These are phyloP conservation scores for Scleroderma citrinum DNA, from an alignment of 768 basidiomycete species.

Conservation along the genomic window DNA sequence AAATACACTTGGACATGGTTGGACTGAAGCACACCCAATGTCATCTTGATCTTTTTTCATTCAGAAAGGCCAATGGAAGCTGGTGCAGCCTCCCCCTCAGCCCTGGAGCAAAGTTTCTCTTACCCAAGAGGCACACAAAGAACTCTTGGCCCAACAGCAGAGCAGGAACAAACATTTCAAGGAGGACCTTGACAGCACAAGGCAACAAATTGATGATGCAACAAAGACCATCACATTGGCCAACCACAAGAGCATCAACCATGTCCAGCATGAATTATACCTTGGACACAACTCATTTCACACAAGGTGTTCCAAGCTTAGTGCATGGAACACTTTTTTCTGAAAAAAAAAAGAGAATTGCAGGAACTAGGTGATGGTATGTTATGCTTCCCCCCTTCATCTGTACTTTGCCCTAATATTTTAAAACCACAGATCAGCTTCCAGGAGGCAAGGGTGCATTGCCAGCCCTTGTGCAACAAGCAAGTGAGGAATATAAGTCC, in stretches of 20 bases:
- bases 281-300: not conserved
- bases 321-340: constrained; percentile 6
- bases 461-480: too few species aligned
- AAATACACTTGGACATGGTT: not conserved
- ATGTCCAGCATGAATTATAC: constrained; percentile 3
- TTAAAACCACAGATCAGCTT: too few species aligned
- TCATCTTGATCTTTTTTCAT: not conserved
- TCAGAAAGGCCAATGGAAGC: not conserved
- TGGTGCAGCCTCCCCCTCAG: not conserved
- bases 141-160: not conserved
- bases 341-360: constrained; percentile 2
- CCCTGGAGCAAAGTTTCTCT: not conserved
- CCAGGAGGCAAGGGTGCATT: too few species aligned
- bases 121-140: constrained; percentile 2
- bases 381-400: too few species aligned
- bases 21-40: not conserved
- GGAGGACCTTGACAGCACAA: not conserved
- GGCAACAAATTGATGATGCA: constrained; percentile 2
- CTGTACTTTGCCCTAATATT: too few species aligned
- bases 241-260: constrained; percentile 5
- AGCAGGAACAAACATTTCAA: not conserved
- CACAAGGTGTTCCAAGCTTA: not conserved
- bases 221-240: not conserved
- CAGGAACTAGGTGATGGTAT: not conserved
- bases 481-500: not conserved